A percentile compares a stretch with the other conserved stretches of the same genome.
phyloP scores from a whole-genome alignment of 331 rosid species.

The Saraca asoca region DNA sequence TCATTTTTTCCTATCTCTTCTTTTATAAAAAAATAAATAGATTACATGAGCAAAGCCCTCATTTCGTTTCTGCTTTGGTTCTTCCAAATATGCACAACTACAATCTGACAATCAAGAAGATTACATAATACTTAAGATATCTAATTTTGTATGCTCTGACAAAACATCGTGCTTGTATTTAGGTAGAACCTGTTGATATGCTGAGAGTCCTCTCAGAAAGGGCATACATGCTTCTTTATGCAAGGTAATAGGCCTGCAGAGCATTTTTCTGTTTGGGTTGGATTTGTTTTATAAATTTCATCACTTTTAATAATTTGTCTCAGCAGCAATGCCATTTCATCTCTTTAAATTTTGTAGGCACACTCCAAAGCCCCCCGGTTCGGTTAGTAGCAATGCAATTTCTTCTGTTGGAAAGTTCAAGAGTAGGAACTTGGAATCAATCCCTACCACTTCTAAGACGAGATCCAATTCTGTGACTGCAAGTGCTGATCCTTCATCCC shows the following conservation, averaged over 20 bases:
- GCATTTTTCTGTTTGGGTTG: slow-evolving; percentile 22
- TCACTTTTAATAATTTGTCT: slow-evolving; percentile 15
- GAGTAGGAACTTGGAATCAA: slow-evolving; percentile 67
- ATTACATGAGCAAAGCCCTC: no score
- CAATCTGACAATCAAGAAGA: no score
- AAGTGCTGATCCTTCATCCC: slow-evolving; percentile 31
- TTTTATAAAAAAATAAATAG: no score
- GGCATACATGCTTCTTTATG: no score
- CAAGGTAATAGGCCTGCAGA: no score
- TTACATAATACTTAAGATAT: no score
- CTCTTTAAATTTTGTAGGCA: slow-evolving; percentile 45
- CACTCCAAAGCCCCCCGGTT: slow-evolving; percentile 55
- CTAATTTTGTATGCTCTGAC: no score
- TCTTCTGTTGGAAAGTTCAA: slow-evolving; percentile 48
- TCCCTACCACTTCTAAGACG: slow-evolving; percentile 56
- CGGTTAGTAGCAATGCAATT: slow-evolving; percentile 43
- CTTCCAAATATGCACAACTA: no score
- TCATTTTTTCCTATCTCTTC: no score
- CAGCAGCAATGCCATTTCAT: slow-evolving; percentile 10
- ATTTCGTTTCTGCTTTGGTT: no score
- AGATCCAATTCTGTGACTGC: slow-evolving; percentile 37
- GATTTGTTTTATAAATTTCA: slow-evolving; percentile 2
- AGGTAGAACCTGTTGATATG: slow-evolving; percentile 74
- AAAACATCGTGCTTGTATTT: slow-evolving; percentile 35
- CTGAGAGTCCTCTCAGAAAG: no score